A percentile compares a stretch with the other conserved stretches of the same genome.
These are phyloP conservation scores for Hortaea sp. DNA, from an alignment of 2,329 filamentous ascomycete genomes.

Conservation along the genomic window DNA sequence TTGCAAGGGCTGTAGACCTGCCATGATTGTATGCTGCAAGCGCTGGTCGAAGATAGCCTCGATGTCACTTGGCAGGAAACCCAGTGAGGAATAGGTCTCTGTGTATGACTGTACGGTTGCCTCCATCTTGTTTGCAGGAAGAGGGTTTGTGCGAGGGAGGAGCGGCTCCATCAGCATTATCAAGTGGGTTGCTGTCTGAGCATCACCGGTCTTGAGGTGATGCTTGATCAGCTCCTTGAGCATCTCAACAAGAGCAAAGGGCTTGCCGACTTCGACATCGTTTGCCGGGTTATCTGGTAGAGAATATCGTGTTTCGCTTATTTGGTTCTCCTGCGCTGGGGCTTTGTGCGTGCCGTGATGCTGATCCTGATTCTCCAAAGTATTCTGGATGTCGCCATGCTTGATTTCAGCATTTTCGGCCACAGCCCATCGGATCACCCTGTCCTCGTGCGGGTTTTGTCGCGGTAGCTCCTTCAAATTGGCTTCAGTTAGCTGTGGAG, in stretches of 20 bases:
- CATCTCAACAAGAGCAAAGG: slow-evolving; percentile 33
- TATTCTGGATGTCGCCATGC: not conserved
- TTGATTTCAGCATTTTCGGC: not conserved
- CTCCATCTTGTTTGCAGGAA: slow-evolving; percentile 21
- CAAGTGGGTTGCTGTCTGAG: slow-evolving; percentile 38
- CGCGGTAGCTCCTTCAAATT: not conserved
- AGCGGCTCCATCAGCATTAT: slow-evolving; percentile 37
- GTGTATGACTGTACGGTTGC: slow-evolving; percentile 29
- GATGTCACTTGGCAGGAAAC: slow-evolving; percentile 29
- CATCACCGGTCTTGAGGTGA: slow-evolving; percentile 31
- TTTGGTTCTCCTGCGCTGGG: not conserved
- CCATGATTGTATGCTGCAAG: slow-evolving; percentile 30
- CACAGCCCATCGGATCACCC: not conserved
- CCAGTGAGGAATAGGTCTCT: slow-evolving; percentile 29
- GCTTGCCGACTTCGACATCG: slow-evolving; percentile 19
- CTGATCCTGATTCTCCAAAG: too few species aligned
- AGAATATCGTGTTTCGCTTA: not conserved
- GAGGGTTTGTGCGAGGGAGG: slow-evolving; percentile 32
- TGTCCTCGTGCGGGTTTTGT: not conserved
- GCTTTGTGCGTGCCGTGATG: not conserved
- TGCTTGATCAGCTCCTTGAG: slow-evolving; percentile 32
- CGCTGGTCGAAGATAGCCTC: slow-evolving; percentile 30
- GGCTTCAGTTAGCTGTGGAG: not conserved
- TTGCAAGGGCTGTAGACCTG: slow-evolving; percentile 40
- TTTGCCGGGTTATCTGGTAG: slow-evolving; percentile 4